These are phyloP conservation scores for Russula sp. DNA, from an alignment of 768 basidiomycete genomes.

Conservation along the genomic window DNA sequence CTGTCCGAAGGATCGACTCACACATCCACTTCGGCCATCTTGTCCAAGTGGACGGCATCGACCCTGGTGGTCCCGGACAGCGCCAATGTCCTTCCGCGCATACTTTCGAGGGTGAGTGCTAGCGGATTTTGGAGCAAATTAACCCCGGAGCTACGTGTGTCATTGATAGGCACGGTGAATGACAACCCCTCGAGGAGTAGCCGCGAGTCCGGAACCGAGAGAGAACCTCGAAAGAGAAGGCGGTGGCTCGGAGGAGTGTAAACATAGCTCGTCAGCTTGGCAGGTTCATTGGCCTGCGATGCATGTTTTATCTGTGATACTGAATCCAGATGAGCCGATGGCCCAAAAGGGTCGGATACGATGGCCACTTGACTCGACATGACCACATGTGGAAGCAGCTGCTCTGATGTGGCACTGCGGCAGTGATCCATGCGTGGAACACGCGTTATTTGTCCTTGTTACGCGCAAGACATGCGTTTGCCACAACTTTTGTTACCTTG, in stretches of 20 bases:
- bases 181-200: slow-evolving; percentile 68
- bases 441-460: slow-evolving; percentile 19
- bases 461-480: background rate
- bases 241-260: slow-evolving; percentile 38
- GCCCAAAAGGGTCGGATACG: background rate
- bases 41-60: slow-evolving; percentile 54
- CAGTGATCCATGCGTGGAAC: slow-evolving; percentile 16
- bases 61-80: slow-evolving; percentile 51
- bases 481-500: background rate
- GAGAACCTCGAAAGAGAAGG: slow-evolving; percentile 68
- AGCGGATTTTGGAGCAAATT: slow-evolving; percentile 58
- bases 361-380: background rate
- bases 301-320: background rate
- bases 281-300: slow-evolving; percentile 13
- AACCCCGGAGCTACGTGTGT: slow-evolving; percentile 16
- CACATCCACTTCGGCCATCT: slow-evolving; percentile 45
- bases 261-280: slow-evolving; percentile 26
- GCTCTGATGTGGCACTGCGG: background rate
- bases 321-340: background rate
- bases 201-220: slow-evolving; percentile 68
- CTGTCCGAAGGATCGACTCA: slow-evolving; percentile 29
- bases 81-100: slow-evolving; percentile 64
- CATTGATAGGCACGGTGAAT: slow-evolving; percentile 48
- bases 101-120: slow-evolving; percentile 69
- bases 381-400: background rate